Evolutionary conservation across 2,329 filamentous ascomycete genomes (phyloP).

Genomic region (Grosmannia huntii): DNA sequence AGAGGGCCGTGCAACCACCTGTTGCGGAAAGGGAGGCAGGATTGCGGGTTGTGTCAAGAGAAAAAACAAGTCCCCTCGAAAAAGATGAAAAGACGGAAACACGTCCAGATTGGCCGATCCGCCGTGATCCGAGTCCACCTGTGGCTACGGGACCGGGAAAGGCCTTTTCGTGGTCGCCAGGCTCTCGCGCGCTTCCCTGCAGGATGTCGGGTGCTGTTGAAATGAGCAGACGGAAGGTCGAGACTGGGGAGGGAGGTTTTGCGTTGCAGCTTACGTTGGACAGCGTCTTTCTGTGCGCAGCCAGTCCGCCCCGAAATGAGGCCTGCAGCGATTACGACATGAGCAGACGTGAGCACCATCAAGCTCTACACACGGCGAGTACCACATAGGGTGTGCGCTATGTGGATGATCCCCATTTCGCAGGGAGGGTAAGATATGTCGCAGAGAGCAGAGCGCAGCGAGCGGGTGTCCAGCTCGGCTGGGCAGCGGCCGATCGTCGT

Average conservation of each 20-base stretch:
- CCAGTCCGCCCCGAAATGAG: background rate
- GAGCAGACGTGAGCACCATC: background rate
- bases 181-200: background rate
- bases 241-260: background rate
- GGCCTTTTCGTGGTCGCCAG: background rate
- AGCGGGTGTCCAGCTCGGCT: too few species aligned
- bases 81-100: background rate
- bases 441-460: too few species aligned
- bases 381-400: too few species aligned
- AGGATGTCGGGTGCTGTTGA: background rate
- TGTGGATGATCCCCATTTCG: too few species aligned
- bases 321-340: background rate
- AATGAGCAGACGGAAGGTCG: background rate
- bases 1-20: background rate
- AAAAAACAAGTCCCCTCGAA: background rate
- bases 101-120: background rate
- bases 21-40: background rate
- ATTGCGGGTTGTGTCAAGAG: background rate
- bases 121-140: background rate
- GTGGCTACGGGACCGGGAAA: background rate
- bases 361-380: background rate
- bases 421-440: too few species aligned
- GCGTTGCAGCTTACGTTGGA: background rate
- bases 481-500: too few species aligned
- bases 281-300: background rate